Evolutionary conservation across 306 rosid genomes (phyloP).

Genomic region (Castanea crenata): DNA sequence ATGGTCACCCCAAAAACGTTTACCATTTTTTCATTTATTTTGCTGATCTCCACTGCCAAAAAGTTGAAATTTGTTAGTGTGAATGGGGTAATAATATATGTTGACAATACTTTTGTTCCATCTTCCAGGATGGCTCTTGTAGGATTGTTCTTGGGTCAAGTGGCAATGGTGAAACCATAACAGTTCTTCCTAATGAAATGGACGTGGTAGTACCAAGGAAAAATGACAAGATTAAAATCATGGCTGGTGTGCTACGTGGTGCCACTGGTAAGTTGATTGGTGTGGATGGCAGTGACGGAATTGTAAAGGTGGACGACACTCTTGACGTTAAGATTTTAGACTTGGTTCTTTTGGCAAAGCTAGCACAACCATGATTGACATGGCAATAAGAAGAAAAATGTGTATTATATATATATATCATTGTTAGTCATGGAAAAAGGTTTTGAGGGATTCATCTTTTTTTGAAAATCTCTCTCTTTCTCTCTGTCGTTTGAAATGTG

Average conservation of each 20-base stretch:
- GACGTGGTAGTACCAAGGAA: slow-evolving; percentile 84
- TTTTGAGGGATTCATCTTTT: background rate
- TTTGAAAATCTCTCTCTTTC: no score
- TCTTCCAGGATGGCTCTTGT: slow-evolving; percentile 81
- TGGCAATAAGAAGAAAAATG: slow-evolving; percentile 1
- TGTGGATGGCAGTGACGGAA: slow-evolving; percentile 97
- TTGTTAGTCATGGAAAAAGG: background rate
- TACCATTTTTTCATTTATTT: background rate
- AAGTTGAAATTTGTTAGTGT: background rate
- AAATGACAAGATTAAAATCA: slow-evolving; percentile 77
- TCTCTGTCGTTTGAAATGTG: no score
- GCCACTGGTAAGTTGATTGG: slow-evolving; percentile 95
- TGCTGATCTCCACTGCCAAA: background rate
- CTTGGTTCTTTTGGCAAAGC: slow-evolving; percentile 76
- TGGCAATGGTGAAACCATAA: slow-evolving; percentile 69
- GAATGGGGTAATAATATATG: background rate
- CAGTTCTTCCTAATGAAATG: slow-evolving; percentile 65
- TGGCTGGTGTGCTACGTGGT: slow-evolving; percentile 87
- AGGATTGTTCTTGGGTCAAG: slow-evolving; percentile 64
- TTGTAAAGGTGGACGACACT: slow-evolving; percentile 91
- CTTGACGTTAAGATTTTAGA: slow-evolving; percentile 93
- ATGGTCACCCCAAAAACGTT: background rate
- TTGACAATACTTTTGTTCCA: slow-evolving; percentile 3
- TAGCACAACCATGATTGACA: slow-evolving; percentile 49
- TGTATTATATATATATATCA: slow-evolving; percentile 9